Evolutionary conservation across 192 early-diverging fungal genomes (phyloP), one percentile per base, ranked within the genome.

Genomic region (Coemansia furcata): DNA sequence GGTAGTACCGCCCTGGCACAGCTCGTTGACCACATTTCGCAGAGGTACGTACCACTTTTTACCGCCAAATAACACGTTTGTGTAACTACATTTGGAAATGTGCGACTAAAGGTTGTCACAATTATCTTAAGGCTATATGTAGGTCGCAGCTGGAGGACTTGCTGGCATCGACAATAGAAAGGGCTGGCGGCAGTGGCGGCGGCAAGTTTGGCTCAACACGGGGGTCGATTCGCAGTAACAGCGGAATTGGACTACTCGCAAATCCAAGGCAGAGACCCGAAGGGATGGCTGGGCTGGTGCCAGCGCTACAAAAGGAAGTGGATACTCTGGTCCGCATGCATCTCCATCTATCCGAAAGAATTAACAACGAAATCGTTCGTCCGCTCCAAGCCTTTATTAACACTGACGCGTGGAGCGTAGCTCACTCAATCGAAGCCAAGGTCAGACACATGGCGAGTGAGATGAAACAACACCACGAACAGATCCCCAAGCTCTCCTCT

Each of bases 401-500:
- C 43, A 54, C 30, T 15, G 71, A 76, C 32, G 62, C 68, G 4
- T 82, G 79, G 79, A 40, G 33, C 2, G 57, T 58, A 5, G 79
- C 79, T 8, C 50, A 42, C 1, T 49, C 67, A 6, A 71, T 73
- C 39, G 63, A 63, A 36, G 33, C 9, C 21, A 66, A 61, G 32
- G 49, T 82, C 17, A 65, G 59, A 7, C 32, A 60, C 23, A 69
- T 82, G 65, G 74, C 79, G 3, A 33, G 47, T 15, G 64, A 69
- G 40, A 82, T 82, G 79, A 71, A 55, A 35, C 33, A 7, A 4
- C 68, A 71, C 37, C 79, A 77, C 35, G 79, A 82, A 42, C 49
- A 62, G 52, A 82, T 82, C 30, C 74, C 79, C 63, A 73, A 63
- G 65, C 71, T 77, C 2, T 82, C 79, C 12, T 62, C 71, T 7